Evolutionary conservation across 2,329 filamentous ascomycete genomes (phyloP).

Genomic region (Aspergillus neoniger): DNA sequence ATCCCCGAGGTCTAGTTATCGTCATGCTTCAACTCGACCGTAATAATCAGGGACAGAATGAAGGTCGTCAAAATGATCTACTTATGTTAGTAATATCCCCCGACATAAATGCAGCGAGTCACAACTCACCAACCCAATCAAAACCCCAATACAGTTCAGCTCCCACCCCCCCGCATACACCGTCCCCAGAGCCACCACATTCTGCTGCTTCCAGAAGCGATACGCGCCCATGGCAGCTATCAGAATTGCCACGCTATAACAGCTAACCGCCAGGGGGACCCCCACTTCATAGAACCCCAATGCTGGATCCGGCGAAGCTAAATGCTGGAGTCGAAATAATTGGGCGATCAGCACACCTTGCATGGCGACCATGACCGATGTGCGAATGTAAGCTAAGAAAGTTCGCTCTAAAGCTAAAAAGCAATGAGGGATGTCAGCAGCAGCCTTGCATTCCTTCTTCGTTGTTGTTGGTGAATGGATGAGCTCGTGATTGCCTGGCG

Average conservation of each 20-base stretch:
- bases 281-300: slow-evolving; percentile 65
- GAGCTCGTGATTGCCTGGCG: not conserved
- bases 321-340: slow-evolving; percentile 61
- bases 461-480: not conserved
- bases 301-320: slow-evolving; percentile 22
- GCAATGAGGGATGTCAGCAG: not conserved
- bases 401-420: slow-evolving; percentile 69
- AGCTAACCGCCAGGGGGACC: slow-evolving; percentile 56
- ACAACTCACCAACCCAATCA: slow-evolving; percentile 52
- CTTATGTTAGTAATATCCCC: not conserved
- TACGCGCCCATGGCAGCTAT: slow-evolving; percentile 57
- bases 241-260: slow-evolving; percentile 54
- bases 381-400: slow-evolving; percentile 72
- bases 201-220: slow-evolving; percentile 64
- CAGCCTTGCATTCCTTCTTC: not conserved
- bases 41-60: slow-evolving; percentile 5
- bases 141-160: slow-evolving; percentile 50
- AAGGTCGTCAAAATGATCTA: slow-evolving; percentile 20
- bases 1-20: not conserved
- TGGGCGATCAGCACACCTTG: slow-evolving; percentile 67
- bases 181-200: slow-evolving; percentile 59
- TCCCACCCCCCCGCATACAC: slow-evolving; percentile 62
- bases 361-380: slow-evolving; percentile 68
- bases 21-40: not conserved
- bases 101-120: not conserved